phyloP scores from a whole-genome alignment of 225 moss, liverwort and hornwort genomes.

The Sphagnum contortum region DNA sequence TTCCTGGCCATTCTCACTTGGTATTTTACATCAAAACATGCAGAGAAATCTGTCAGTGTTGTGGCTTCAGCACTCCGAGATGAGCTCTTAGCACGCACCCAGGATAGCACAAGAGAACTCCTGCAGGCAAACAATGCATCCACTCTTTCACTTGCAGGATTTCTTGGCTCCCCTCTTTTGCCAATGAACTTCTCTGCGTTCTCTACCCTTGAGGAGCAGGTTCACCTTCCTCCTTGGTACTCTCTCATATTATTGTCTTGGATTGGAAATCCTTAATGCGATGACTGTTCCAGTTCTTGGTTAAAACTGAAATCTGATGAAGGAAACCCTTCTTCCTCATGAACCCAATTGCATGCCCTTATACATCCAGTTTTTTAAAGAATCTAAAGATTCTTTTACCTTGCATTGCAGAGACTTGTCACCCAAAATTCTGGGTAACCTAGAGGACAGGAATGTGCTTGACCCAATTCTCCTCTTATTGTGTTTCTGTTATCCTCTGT shows the following conservation, averaged over 20 bases:
- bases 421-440: too few relatives aligned
- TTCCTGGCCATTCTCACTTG: slow-evolving; percentile 33
- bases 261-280: too few relatives aligned
- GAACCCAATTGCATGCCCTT: too few relatives aligned
- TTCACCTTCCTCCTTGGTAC: slow-evolving; percentile 2
- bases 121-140: slow-evolving; percentile 27
- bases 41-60: slow-evolving; percentile 21
- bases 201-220: slow-evolving; percentile 32
- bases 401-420: too few relatives aligned
- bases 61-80: slow-evolving; percentile 30
- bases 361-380: too few relatives aligned
- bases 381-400: too few relatives aligned
- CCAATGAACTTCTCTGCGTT: slow-evolving; percentile 25
- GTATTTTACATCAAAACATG: slow-evolving; percentile 32
- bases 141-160: slow-evolving; percentile 25
- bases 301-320: too few relatives aligned
- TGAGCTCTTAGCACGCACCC: slow-evolving; percentile 22
- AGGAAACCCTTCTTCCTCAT: too few relatives aligned
- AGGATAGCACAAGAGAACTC: slow-evolving; percentile 13
- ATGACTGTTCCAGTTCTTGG: too few relatives aligned
- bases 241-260: not conserved
- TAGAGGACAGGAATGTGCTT: too few relatives aligned
- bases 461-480: too few relatives aligned
- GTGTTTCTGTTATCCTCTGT: too few relatives aligned
- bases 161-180: slow-evolving; percentile 32